These are phyloP conservation scores for Linnemannia zychae DNA, from an alignment of 192 early-diverging fungal genomes.

Conservation along the genomic window DNA sequence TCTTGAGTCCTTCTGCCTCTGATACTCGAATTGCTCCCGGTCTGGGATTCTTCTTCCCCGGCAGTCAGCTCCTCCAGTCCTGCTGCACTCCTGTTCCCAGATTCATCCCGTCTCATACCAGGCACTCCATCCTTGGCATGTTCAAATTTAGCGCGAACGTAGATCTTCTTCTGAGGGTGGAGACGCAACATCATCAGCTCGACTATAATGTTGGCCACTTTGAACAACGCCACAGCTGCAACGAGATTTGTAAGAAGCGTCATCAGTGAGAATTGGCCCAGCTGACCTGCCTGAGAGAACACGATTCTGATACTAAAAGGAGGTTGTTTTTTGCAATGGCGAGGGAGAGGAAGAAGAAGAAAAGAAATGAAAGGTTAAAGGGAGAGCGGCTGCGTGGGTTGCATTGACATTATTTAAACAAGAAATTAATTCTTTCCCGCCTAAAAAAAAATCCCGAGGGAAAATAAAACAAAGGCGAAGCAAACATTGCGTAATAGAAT, in stretches of 20 bases:
- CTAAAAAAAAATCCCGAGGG: neutral
- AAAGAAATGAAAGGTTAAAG: neutral
- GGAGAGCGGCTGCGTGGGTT: neutral
- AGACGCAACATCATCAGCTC: slow-evolving; percentile 56
- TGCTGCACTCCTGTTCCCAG: neutral
- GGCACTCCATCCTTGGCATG: slow-evolving; percentile 16
- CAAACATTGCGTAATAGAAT: neutral
- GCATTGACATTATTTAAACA: neutral
- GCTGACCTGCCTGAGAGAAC: slow-evolving; percentile 55
- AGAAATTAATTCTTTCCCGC: neutral
- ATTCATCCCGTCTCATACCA: neutral
- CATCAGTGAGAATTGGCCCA: slow-evolving; percentile 57
- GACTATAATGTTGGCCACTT: slow-evolving; percentile 51
- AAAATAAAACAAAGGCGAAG: neutral
- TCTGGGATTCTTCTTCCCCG: neutral
- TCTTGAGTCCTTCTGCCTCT: neutral
- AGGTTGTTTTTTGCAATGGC: too few species aligned
- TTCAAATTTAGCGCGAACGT: slow-evolving; percentile 40
- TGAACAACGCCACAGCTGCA: slow-evolving; percentile 57
- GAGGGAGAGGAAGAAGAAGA: neutral
- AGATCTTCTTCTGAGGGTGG: slow-evolving; percentile 51
- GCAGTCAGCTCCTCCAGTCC: slow-evolving; percentile 6
- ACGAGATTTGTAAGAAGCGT: slow-evolving; percentile 53
- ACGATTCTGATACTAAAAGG: slow-evolving; percentile 53
- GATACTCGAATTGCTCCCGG: neutral